Evolutionary conservation across 352 stramenopile genomes (phyloP).

Genomic region (Globisporangium alternatum): DNA sequence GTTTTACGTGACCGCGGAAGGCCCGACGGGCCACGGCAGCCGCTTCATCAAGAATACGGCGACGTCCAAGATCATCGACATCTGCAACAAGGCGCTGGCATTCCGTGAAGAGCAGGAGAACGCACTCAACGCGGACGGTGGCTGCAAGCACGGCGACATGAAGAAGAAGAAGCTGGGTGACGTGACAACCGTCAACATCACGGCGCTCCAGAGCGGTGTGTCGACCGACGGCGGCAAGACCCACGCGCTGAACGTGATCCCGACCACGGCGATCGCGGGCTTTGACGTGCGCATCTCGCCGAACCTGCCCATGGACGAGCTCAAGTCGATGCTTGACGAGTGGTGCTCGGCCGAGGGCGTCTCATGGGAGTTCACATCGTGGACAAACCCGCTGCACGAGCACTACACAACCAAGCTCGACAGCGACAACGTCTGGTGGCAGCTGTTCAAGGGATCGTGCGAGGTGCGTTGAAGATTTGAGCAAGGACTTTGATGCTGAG

Average conservation of each 20-base stretch:
- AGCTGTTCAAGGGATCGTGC: constrained; percentile 33
- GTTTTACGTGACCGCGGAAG: constrained; percentile 83
- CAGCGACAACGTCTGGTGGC: constrained; percentile 40
- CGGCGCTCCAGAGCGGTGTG: constrained; percentile 88
- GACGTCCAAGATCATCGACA: constrained; percentile 92
- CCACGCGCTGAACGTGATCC: constrained; percentile 92
- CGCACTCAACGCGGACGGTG: constrained; percentile 54
- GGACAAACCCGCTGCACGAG: constrained; percentile 37
- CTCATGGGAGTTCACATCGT: constrained; percentile 62
- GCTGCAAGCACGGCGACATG: constrained; percentile 92
- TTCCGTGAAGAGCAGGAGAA: constrained; percentile 91
- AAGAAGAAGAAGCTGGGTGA: constrained; percentile 90
- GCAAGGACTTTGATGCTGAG: not conserved
- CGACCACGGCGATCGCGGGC: constrained; percentile 81
- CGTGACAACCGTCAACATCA: constrained; percentile 94
- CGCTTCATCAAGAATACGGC: constrained; percentile 96
- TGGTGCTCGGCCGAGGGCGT: constrained; percentile 86
- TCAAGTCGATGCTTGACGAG: constrained; percentile 81
- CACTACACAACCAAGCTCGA: constrained; percentile 53
- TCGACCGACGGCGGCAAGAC: constrained; percentile 66
- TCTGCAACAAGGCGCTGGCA: constrained; percentile 81
- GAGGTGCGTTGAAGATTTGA: constrained; percentile 16
- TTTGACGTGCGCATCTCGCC: constrained; percentile 94
- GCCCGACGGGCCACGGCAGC: constrained; percentile 86
- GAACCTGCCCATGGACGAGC: constrained; percentile 69